A percentile compares a stretch with the other conserved stretches of the same genome.
These are phyloP conservation scores for Pichia cephalocereana DNA, from an alignment of 805 yeast genomes.

Conservation along the genomic window DNA sequence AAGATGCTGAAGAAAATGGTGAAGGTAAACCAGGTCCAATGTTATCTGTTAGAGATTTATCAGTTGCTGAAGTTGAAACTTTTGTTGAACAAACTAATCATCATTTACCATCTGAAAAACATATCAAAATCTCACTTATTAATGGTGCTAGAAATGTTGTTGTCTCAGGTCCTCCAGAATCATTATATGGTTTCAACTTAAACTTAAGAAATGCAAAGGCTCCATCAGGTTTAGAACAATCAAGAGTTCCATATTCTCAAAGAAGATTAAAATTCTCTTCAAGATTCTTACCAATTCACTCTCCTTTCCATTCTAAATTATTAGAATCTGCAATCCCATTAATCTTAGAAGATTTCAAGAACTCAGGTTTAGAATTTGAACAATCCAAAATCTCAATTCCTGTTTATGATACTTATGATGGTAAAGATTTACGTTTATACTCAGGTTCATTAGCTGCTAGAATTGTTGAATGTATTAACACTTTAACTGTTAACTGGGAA, in stretches of 20 bases:
- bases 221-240: conserved; percentile 87
- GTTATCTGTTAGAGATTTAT: conserved; percentile 88
- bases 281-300: conserved; percentile 88
- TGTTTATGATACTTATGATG: conserved; percentile 83
- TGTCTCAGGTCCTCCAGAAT: conserved; percentile 96
- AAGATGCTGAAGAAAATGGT: conserved; percentile 85
- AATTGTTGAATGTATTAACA: conserved; percentile 74
- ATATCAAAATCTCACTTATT: conserved; percentile 79
- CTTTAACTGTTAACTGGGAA: conserved; percentile 94
- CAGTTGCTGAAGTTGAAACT: conserved; percentile 66
- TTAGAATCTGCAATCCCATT: conserved; percentile 61
- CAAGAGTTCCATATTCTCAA: conserved; percentile 88
- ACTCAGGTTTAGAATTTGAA: conserved; percentile 48
- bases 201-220: conserved; percentile 92
- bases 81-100: conserved; percentile 82
- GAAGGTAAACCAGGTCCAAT: conserved; percentile 98
- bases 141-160: conserved; percentile 96
- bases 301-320: conserved; percentile 94
- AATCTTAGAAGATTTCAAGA: conserved; percentile 57
- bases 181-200: conserved; percentile 89
- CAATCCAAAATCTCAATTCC: conserved; percentile 62
- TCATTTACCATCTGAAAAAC: conserved; percentile 88
- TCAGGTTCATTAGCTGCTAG: conserved; percentile 53
- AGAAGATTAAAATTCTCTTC: conserved; percentile 90
- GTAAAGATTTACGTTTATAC: conserved; percentile 60